Percentiles rank a stretch among this genome's conserved stretches.
These are phyloP conservation scores for Anastatica hierochuntica DNA, from an alignment of 345 rosid genomes.

Conservation along the genomic window DNA sequence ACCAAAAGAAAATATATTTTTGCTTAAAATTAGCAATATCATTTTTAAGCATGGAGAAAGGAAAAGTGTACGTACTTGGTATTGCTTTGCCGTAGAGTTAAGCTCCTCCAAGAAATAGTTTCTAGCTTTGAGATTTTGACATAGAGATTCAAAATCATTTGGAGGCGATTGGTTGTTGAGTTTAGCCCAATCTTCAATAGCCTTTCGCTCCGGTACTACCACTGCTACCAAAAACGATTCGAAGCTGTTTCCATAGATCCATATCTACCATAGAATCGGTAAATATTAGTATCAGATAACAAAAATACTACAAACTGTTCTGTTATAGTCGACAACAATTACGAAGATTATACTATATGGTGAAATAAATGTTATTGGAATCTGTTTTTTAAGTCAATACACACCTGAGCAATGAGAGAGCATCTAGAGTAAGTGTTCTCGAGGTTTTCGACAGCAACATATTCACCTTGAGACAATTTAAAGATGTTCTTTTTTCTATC, in stretches of 20 bases:
- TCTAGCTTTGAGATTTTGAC: conserved; percentile 54
- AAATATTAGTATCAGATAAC: neutral
- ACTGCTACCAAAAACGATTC: conserved; percentile 88
- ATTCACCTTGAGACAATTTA: conserved; percentile 94
- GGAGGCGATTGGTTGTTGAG: conserved; percentile 25
- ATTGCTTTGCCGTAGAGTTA: conserved; percentile 51
- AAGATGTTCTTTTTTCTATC: conserved; percentile 95
- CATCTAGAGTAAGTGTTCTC: conserved; percentile 69
- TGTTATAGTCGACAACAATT: no score
- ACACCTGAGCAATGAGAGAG: conserved; percentile 63
- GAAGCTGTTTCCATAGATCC: conserved; percentile 93
- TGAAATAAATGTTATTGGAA: no score
- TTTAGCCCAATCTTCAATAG: conserved; percentile 77
- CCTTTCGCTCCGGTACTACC: conserved; percentile 61
- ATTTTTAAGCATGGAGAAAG: neutral
- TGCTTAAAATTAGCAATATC: neutral
- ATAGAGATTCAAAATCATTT: conserved; percentile 52
- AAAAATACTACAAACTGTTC: no score
- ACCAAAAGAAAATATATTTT: neutral
- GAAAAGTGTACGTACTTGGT: conserved; percentile 39
- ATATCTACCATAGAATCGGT: conserved; percentile 40
- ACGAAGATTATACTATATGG: no score
- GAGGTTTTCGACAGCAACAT: conserved; percentile 79
- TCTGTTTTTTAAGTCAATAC: no score
- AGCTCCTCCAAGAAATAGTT: conserved; percentile 74